Evolutionary conservation across 805 yeast genomes (phyloP).

Genomic region (Cyberlindnera japonica): DNA sequence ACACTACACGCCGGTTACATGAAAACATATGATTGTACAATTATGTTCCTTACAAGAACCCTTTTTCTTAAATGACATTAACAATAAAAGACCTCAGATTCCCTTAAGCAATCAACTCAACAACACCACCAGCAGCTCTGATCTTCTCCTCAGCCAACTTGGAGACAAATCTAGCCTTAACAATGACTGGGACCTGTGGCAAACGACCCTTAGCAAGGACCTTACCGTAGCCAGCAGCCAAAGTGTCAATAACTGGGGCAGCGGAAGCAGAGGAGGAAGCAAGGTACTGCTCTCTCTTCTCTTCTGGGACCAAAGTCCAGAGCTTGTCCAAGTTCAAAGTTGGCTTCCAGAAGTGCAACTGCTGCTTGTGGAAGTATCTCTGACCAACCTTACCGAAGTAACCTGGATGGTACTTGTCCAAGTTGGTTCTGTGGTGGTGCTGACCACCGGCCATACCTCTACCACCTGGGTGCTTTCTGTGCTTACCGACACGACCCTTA

Average conservation of each 20-base stretch:
- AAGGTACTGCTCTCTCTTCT: constrained; percentile 91
- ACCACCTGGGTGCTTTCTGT: constrained; percentile 99
- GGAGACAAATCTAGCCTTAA: constrained; percentile 99
- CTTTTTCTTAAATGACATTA: constrained; percentile 5
- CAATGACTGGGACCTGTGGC: constrained; percentile 98
- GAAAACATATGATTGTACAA: constrained; percentile 12
- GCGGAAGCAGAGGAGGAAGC: constrained; percentile 77
- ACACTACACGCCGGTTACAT: too few species aligned
- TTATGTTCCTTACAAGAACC: constrained; percentile 12
- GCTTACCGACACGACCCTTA: constrained; percentile 99
- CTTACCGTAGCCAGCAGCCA: constrained; percentile 99
- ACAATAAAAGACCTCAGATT: constrained; percentile 7
- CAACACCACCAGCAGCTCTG: constrained; percentile 99
- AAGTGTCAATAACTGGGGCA: constrained; percentile 99
- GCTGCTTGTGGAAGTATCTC: constrained; percentile 98
- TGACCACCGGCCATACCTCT: constrained; percentile 99
- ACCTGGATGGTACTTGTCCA: constrained; percentile 99
- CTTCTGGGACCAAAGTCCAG: constrained; percentile 94
- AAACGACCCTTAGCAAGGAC: constrained; percentile 99
- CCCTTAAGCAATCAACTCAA: constrained; percentile 94
- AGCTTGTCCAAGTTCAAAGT: constrained; percentile 96
- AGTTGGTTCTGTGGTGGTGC: constrained; percentile 99
- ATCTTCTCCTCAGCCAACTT: constrained; percentile 99
- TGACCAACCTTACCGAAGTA: constrained; percentile 99
- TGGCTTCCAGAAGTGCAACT: constrained; percentile 96